Base-by-base conservation (phyloP, 257 asterid species). In the Capsicum rhomboideum region DNA sequence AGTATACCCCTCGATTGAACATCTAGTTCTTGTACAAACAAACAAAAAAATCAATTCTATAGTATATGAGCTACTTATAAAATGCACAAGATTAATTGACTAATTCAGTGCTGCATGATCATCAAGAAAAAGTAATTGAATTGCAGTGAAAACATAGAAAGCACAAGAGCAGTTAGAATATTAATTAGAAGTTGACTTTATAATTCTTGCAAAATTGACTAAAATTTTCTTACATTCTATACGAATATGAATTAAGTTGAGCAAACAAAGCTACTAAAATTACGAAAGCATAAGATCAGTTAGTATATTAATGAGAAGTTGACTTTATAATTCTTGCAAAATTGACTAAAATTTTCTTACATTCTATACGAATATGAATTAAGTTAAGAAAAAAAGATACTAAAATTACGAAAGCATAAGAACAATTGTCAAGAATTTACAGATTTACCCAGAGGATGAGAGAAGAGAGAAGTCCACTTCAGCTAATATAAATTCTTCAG, bases 351-450 rank as follows among this genome's bases (percentile, higher is more conserved):
- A 37, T 74, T 49, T 46, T 75, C 40, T 75, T 75, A 75, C 59
- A 75, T 75, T 75, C 80, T 75, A 49, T 75, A 75, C 26, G 61
- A 49, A 29, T n/a, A 16, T 11, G 67, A 68, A 44, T 28, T 20
- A 61, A 63, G 26, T 82, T 29, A 53, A 34, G 1, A 23, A 3
- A 52, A 5, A 20, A 54, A 50, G n/a, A 54, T 20, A 17, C 20
- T 68, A 74, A 34, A 56, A 2, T 74, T 42, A 42, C 8, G 11
- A 55, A 34, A 82, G 50, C 31, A 68, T 42, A 46, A 78, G 82
- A 83, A 82, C 40, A 83, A 83, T 80, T 85, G 88, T 83, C 93
- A 87, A 85, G 81, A 90, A 88, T 87, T 92, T 85, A 89, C 92
- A 90, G 91, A 82, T 78, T 56, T 83, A 89, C 86, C 78, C 85